Conservation (phyloP, 306 rosid genomes). For the Aeschynomene evenia region DNA sequence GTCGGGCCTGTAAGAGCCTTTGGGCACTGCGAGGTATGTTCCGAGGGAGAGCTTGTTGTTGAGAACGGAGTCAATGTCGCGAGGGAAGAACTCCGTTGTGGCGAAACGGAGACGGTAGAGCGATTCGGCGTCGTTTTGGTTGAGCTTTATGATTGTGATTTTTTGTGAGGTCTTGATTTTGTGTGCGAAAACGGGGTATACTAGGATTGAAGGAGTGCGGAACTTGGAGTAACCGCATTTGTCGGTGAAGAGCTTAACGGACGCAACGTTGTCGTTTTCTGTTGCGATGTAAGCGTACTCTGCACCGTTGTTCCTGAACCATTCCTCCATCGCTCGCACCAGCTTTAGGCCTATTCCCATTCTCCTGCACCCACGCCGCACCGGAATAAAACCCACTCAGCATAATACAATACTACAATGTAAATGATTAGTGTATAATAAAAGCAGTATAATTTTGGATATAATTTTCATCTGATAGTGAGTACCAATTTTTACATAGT, state of each 20-base stretch:
- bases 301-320: slow-evolving; percentile 80
- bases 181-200: slow-evolving; percentile 86
- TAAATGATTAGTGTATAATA: too few species aligned
- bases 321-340: slow-evolving; percentile 61
- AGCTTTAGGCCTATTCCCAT: slow-evolving; percentile 81
- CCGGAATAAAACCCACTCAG: not conserved
- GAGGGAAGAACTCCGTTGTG: slow-evolving; percentile 92
- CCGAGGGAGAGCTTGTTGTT: slow-evolving; percentile 66
- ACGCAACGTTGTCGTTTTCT: slow-evolving; percentile 79
- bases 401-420: too few species aligned
- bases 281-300: slow-evolving; percentile 95
- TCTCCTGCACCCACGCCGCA: slow-evolving; percentile 53
- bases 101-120: slow-evolving; percentile 75
- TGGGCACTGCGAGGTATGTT: slow-evolving; percentile 72
- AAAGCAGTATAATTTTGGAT: too few species aligned
- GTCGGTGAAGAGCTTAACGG: slow-evolving; percentile 71
- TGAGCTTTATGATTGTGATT: slow-evolving; percentile 44
- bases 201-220: slow-evolving; percentile 79
- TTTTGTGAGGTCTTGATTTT: slow-evolving; percentile 28
- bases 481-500: too few species aligned
- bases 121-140: slow-evolving; percentile 58
- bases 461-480: too few species aligned
- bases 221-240: slow-evolving; percentile 90
- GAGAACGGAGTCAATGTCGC: slow-evolving; percentile 81
- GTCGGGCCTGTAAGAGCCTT: not conserved